phyloP scores from a whole-genome alignment of 164 flowering plant species.

The Chimonanthus praecox region DNA sequence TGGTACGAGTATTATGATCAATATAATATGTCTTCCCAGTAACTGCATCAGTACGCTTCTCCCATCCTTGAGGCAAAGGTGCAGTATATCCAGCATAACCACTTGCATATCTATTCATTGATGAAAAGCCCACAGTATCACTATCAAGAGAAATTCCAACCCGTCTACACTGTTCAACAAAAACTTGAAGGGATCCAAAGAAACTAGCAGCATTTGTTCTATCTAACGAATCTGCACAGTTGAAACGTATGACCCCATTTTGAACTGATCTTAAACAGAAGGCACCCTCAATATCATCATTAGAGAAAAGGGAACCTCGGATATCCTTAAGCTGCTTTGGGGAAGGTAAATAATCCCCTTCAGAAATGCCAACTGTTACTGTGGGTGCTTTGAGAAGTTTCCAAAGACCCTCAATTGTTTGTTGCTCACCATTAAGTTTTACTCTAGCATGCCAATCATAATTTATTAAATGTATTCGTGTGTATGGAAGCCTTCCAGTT shows the following conservation, averaged over 20 bases:
- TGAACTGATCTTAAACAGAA: slow-evolving; percentile 90
- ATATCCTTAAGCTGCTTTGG: slow-evolving; percentile 65
- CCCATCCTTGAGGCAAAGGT: slow-evolving; percentile 99
- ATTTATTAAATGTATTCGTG: slow-evolving; percentile 73
- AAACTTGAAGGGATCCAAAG: slow-evolving; percentile 92
- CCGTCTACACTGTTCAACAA: slow-evolving; percentile 90
- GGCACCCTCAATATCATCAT: slow-evolving; percentile 65
- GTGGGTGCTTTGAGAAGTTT: slow-evolving; percentile 75
- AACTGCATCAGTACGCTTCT: slow-evolving; percentile 87
- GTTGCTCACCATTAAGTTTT: slow-evolving; percentile 84
- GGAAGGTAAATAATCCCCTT: slow-evolving; percentile 83
- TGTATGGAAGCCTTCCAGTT: slow-evolving; percentile 59
- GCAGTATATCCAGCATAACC: slow-evolving; percentile 69
- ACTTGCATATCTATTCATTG: slow-evolving; percentile 25
- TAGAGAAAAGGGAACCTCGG: slow-evolving; percentile 71
- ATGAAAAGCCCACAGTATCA: slow-evolving; percentile 56
- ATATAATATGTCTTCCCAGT: slow-evolving; percentile 88
- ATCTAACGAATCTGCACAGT: slow-evolving; percentile 98
- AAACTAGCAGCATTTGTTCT: slow-evolving; percentile 98
- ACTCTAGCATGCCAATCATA: slow-evolving; percentile 97
- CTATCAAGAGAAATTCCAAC: slow-evolving; percentile 86
- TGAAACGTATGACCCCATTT: slow-evolving; percentile 94
- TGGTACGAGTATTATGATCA: slow-evolving; percentile 95
- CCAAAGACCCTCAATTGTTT: slow-evolving; percentile 97
- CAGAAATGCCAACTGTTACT: slow-evolving; percentile 61